Evolutionary conservation across 1,284 basidiomycete species (phyloP), one percentile per base, ranked within the genome.

Genomic region (Rhodotorula sp.): DNA sequence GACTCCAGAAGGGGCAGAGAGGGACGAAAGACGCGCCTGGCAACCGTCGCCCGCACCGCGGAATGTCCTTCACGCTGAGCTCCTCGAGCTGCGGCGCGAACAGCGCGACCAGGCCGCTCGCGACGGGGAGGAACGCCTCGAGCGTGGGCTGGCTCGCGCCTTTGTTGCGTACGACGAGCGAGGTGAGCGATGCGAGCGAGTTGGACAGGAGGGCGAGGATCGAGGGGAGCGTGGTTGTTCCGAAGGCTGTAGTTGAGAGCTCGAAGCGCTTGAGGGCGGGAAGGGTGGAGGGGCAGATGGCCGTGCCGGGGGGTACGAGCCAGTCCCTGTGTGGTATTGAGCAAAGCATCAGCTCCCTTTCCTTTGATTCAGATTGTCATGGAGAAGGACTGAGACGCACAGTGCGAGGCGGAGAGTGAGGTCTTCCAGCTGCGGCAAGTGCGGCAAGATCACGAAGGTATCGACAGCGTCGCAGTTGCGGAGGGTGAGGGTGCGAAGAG

Each of bases 1-100:
- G 19, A 8, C 1, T 9, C 44, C 34, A 29, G 34, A 29, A 7
- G 55, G 29, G 88, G 36, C 25, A 29, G 27, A 15, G 36, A n/a
- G 53, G 27, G 21, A 2, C n/a, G 27, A 34, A 36, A 22, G 41
- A 58, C 71, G 22, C 27, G 65, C 71, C 54, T 0, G n/a, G 34
- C 1, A 15, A 10, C 5, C 66, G 44, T 13, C 22, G 29, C 0
- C 67, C 69, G 3, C 25, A 44, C 13, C 69, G 55, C 27, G 72
- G 72, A 3, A 74, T 44, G 36, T 74, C 72, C 54, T 64, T 66
- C 61, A 74, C n/a, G 0, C 25, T 13, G 15, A 74, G 58, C 21
- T 67, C 55, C 48, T 59, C 55, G 29, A 74, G 54, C 12, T 29
- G 29, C 6, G 27, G 12, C 13, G 66, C 55, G 27, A 58, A 61